Evolutionary conservation across 2,329 filamentous ascomycete genomes (phyloP), one percentile per base, ranked within the genome.

Genomic region (Paecilomyces fulvus): DNA sequence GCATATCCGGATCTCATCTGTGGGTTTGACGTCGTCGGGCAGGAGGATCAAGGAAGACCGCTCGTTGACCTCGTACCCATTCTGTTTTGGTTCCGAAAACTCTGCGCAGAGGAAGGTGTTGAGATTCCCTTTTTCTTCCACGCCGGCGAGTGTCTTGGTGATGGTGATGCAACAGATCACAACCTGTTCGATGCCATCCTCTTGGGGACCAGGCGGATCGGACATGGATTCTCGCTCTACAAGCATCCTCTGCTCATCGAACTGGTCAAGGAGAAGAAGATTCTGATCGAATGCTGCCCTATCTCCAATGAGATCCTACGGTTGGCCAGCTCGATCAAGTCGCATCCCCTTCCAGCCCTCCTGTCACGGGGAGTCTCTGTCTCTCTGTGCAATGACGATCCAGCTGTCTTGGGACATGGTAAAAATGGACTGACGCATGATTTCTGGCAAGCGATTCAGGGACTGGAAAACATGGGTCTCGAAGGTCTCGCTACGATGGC

Each of bases 101-200:
- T 87, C 64, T 96, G 91, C 70, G 82, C 83, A 0, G 80, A 89
- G 67, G 86, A 90, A 65, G 84, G 82, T 2, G 82, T 96, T 37
- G 84, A 90, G 52, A 85, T 99, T 9, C 92, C 92, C 0, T 96
- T 96, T 77, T 95, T 95, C 78, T 95, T 97, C 77, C 92, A 96
- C 70, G 92, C 92, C 0, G 92, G 92, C 61, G 92, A 96, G 73
- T 90, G 85, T 31, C 83, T 95, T 0, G 90, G 90, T 14, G 85
- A 89, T 58, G 91, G 90, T 28, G 86, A 85, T 63, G 80, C 79
- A 20, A 87, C 88, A 0, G 92, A 96, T 66, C 78, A 84, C 60
- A 96, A 96, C 71, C 80, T 97, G 2, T 96, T 91, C 69, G 92
- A 96, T 69, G 91, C 91, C 0, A 81, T 97, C 12, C 76, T 96